phyloP scores from a whole-genome alignment of 2,329 filamentous ascomycete genomes.

The Alternaria hordeiaustralica region DNA sequence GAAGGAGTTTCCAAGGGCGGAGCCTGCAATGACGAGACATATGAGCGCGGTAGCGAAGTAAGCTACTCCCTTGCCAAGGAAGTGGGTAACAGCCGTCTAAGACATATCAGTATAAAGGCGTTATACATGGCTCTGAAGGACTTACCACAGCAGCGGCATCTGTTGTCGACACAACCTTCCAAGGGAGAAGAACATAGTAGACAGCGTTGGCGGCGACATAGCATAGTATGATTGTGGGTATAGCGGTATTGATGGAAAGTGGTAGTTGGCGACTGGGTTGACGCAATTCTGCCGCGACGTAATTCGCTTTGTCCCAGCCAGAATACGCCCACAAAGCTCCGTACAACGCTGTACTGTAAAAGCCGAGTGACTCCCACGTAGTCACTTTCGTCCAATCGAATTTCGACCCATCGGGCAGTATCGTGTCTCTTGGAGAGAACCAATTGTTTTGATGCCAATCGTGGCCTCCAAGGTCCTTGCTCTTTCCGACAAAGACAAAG shows the following conservation, averaged over 20 bases:
- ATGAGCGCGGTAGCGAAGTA: conserved; percentile 64
- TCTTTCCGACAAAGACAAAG: conserved; percentile 32
- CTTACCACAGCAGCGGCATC: conserved; percentile 69
- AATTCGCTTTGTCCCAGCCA: conserved; percentile 50
- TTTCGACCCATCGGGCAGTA: conserved; percentile 34
- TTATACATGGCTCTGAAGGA: not conserved
- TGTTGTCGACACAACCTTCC: conserved; percentile 64
- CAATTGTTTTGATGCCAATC: conserved; percentile 45
- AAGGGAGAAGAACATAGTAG: conserved; percentile 69
- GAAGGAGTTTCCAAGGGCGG: conserved; percentile 68
- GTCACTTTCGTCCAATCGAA: conserved; percentile 51
- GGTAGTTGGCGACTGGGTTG: conserved; percentile 56
- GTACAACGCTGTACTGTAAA: conserved; percentile 64
- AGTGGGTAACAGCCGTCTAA: conserved; percentile 52
- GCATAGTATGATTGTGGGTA: conserved; percentile 66
- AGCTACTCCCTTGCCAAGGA: conserved; percentile 57
- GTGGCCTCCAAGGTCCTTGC: conserved; percentile 40
- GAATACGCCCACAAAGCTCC: conserved; percentile 46
- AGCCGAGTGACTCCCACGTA: conserved; percentile 65
- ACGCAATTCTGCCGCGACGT: conserved; percentile 46
- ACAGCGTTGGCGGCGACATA: conserved; percentile 67
- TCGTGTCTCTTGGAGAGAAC: conserved; percentile 40
- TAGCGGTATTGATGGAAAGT: conserved; percentile 66
- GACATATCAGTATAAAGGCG: not conserved
- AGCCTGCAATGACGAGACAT: conserved; percentile 67